Percentiles rank a stretch among this genome's conserved stretches.
Conservation (phyloP, 1,284 basidiomycete genomes). For the Malassezia sympodialis region DNA sequence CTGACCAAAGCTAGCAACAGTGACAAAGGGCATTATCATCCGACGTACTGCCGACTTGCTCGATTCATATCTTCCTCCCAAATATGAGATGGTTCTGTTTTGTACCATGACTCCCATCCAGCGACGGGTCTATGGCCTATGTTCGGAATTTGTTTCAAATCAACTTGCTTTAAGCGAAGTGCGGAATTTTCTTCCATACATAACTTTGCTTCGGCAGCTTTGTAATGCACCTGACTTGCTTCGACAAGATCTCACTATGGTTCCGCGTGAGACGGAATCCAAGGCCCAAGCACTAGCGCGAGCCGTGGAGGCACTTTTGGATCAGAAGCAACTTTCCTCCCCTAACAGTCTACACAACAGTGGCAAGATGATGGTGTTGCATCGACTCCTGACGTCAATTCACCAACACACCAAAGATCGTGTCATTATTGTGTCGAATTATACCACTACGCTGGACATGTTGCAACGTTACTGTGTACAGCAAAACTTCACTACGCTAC, state of each 20-base stretch:
- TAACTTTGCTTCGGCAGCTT: conserved; percentile 60
- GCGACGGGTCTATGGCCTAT: conserved; percentile 64
- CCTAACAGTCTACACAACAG: conserved; percentile 1
- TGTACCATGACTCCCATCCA: conserved; percentile 54
- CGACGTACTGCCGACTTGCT: conserved; percentile 65
- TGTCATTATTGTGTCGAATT: conserved; percentile 47
- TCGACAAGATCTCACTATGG: conserved; percentile 24
- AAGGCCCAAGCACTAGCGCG: not conserved
- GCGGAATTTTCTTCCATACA: conserved; percentile 33
- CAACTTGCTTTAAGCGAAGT: conserved; percentile 25
- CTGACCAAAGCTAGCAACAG: conserved; percentile 54
- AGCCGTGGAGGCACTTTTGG: not conserved
- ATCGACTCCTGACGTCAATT: conserved; percentile 62
- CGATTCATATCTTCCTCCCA: conserved; percentile 76
- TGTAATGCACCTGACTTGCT: conserved; percentile 85
- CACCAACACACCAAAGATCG: conserved; percentile 63
- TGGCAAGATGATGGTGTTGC: conserved; percentile 61
- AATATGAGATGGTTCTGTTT: conserved; percentile 56
- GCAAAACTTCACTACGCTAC: conserved; percentile 52
- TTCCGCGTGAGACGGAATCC: not conserved
- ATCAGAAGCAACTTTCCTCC: not conserved
- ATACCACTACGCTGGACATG: conserved; percentile 70
- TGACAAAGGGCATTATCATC: conserved; percentile 77
- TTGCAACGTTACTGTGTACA: conserved; percentile 54
- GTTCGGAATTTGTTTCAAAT: conserved; percentile 49